Percentiles rank a stretch among this genome's conserved stretches.
These are phyloP conservation scores for Hyaloscypha hepaticicola DNA, from an alignment of 495 filamentous ascomycete species.

Conservation along the genomic window DNA sequence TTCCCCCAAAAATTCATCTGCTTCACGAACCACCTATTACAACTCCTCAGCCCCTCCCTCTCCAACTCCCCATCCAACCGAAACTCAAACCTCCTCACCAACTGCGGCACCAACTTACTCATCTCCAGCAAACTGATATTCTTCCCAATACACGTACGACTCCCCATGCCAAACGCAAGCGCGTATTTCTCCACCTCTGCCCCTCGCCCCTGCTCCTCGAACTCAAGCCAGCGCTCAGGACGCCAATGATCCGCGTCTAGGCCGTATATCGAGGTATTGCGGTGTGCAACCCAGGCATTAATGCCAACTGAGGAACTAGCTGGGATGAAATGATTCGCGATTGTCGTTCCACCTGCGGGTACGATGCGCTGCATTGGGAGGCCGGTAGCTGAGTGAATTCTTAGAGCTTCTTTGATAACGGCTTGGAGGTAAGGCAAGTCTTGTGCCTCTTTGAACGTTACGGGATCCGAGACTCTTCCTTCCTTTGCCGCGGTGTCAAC, in stretches of 20 bases:
- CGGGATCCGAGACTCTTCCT: constrained; percentile 28
- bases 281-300: constrained; percentile 53
- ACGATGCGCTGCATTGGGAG: constrained; percentile 57
- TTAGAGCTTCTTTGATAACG: constrained; percentile 62
- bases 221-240: constrained; percentile 53
- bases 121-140: constrained; percentile 65
- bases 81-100: constrained; percentile 56
- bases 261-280: constrained; percentile 48
- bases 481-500: constrained; percentile 39
- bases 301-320: constrained; percentile 55
- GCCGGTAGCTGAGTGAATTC: constrained; percentile 55
- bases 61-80: constrained; percentile 24
- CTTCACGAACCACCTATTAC: constrained; percentile 31
- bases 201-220: constrained; percentile 17
- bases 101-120: constrained; percentile 62
- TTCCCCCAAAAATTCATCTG: constrained; percentile 25
- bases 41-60: constrained; percentile 31
- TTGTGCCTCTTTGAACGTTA: constrained; percentile 51
- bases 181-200: constrained; percentile 39
- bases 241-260: constrained; percentile 40
- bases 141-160: constrained; percentile 63
- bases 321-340: constrained; percentile 51
- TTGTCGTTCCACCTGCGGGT: constrained; percentile 48
- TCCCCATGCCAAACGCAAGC: constrained; percentile 57
- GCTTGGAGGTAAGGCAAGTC: constrained; percentile 62